Conservation (phyloP, 768 basidiomycete genomes). For the Amanita polypyramis region DNA sequence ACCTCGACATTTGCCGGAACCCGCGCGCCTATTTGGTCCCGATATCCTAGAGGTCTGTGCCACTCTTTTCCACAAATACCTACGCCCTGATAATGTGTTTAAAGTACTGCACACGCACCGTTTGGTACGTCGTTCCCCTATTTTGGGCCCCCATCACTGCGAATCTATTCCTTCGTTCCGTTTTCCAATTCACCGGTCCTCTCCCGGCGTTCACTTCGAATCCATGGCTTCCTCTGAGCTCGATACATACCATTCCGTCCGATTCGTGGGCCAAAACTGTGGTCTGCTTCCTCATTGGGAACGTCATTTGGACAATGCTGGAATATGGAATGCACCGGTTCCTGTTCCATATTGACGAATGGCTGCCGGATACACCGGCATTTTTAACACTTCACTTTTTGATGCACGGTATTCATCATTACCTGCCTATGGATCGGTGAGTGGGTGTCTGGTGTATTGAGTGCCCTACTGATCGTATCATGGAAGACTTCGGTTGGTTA, state of each 20-base stretch:
- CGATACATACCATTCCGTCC: slow-evolving; percentile 36
- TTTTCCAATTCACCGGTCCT: slow-evolving; percentile 68
- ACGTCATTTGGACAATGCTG: slow-evolving; percentile 86
- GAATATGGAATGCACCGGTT: slow-evolving; percentile 94
- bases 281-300: slow-evolving; percentile 73
- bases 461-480: background rate
- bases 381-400: slow-evolving; percentile 86
- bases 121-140: slow-evolving; percentile 89
- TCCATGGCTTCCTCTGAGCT: slow-evolving; percentile 43
- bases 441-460: slow-evolving; percentile 11
- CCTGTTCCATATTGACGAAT: slow-evolving; percentile 89
- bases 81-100: background rate
- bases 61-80: background rate
- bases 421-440: slow-evolving; percentile 91
- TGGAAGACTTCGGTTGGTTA: slow-evolving; percentile 78
- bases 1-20: slow-evolving; percentile 75
- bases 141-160: slow-evolving; percentile 84
- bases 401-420: slow-evolving; percentile 95
- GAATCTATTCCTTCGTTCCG: slow-evolving; percentile 75
- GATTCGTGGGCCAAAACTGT: slow-evolving; percentile 43
- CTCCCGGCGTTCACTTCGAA: slow-evolving; percentile 52
- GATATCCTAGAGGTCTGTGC: slow-evolving; percentile 62
- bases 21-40: slow-evolving; percentile 82
- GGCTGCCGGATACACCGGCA: slow-evolving; percentile 72
- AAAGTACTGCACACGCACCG: slow-evolving; percentile 75